phyloP scores from a whole-genome alignment of 2,329 filamentous ascomycete species.

The Colletotrichum sublineola region DNA sequence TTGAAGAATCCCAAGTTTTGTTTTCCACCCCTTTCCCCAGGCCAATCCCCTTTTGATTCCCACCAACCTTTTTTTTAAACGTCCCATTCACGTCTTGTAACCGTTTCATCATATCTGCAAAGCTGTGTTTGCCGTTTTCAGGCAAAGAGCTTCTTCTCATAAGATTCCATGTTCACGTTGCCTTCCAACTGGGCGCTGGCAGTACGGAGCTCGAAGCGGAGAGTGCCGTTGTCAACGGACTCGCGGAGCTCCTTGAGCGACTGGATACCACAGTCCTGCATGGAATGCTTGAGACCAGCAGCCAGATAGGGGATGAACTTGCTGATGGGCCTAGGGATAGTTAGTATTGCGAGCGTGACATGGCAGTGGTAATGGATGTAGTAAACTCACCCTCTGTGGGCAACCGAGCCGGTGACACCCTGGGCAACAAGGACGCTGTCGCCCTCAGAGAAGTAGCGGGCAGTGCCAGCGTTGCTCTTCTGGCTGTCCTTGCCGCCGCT shows the following conservation, averaged over 20 bases:
- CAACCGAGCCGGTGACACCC: constrained; percentile 90
- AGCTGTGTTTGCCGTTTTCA: constrained; percentile 57
- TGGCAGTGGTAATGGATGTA: not conserved
- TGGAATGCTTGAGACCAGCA: constrained; percentile 94
- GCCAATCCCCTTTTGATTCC: constrained; percentile 22
- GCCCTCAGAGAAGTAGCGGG: constrained; percentile 97
- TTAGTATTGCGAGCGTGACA: constrained; percentile 48
- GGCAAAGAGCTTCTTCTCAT: constrained; percentile 99
- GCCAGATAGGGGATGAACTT: constrained; percentile 98
- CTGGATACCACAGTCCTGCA: constrained; percentile 93
- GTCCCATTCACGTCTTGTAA: constrained; percentile 17
- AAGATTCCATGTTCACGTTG: constrained; percentile 97
- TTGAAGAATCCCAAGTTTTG: not conserved
- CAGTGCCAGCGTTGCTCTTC: constrained; percentile 93
- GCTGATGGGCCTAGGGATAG: constrained; percentile 75
- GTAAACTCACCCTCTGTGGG: constrained; percentile 74
- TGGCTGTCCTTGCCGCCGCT: constrained; percentile 78
- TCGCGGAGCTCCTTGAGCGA: constrained; percentile 83
- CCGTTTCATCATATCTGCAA: constrained; percentile 27
- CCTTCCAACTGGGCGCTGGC: constrained; percentile 96
- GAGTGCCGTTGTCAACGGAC: constrained; percentile 77
- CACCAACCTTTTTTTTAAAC: constrained; percentile 7
- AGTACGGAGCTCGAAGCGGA: constrained; percentile 94
- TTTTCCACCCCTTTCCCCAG: constrained; percentile 13
- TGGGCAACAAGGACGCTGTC: constrained; percentile 96